Base-by-base conservation (phyloP, 208 protist genomes). In the Balamuthia mandrillaris region DNA sequence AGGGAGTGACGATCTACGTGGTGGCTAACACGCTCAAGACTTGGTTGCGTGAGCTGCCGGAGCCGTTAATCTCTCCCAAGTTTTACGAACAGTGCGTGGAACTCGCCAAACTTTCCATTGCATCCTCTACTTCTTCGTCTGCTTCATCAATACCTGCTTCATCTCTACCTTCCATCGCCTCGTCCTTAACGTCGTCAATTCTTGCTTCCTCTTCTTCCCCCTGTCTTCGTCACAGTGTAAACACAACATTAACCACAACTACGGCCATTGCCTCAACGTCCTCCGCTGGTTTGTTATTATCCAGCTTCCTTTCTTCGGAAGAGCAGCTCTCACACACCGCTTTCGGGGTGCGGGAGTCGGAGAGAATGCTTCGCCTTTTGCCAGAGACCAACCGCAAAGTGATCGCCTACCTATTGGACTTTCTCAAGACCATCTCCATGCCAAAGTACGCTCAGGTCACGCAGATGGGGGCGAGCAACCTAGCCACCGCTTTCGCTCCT, bases 391-490 rank as follows among this genome's bases (percentile, higher is more conserved):
- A 60, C 33, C 74, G 65, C 39, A 33, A 27, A 29, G 74, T 81
- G 35, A 65, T 60, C 14, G 74, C 51, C 18, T 81, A 49, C 52
- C 2, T 81, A 1, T 10, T 81, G 3, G 74, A 81, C 74, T 81
- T 81, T 29, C 35, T 81, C 29, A 42, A 49, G 9, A 49, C 52
- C 45, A 42, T 78, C 2, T 42, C 37, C 3, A 42, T 42, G 45
- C 68, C 68, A 10, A 49, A 78, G 45, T 58, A 58, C 52, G 51
- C 39, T 39, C 33, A 47, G n/a, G 39, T 65, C 12, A 81, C 74
- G 9, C 60, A 81, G 52, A 81, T 81, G 74, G 74, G 65, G 21
- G 74, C 51, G 33, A 54, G 65, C 52, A 81, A 81, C 52, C 74
- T 81, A 1, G 24, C 74, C 21, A 81, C 65, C 52, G 74, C 65